Evolutionary conservation across 1,284 basidiomycete genomes (phyloP).

Genomic region (Takashimella koratensis): DNA sequence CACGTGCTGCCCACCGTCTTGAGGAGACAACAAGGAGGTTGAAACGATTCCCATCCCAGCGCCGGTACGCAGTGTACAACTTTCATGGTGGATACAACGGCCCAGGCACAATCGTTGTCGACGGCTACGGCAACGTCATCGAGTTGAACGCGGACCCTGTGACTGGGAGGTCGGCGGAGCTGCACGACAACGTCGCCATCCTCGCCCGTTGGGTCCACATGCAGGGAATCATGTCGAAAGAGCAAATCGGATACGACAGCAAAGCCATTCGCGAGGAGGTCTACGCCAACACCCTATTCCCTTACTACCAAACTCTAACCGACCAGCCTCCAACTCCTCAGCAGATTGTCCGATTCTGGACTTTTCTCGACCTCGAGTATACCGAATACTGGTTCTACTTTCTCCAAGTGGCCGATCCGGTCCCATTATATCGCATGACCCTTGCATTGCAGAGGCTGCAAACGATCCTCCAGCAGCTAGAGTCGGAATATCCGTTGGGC

Average conservation of each 20-base stretch:
- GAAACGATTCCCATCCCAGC: neutral
- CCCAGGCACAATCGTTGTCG: too few relatives aligned
- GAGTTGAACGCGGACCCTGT: neutral
- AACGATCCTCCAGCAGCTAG: too few relatives aligned
- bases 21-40: neutral
- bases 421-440: too few relatives aligned
- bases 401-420: too few relatives aligned
- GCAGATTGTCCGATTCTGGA: neutral
- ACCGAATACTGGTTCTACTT: too few relatives aligned
- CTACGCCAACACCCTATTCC: neutral
- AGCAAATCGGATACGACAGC: neutral
- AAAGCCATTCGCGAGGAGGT: neutral
- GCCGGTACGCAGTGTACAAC: neutral
- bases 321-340: neutral
- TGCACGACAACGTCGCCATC: constrained; percentile 2
- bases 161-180: neutral
- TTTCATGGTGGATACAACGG: neutral
- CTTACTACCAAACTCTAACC: neutral
- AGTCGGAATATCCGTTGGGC: too few relatives aligned
- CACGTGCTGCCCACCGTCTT: neutral
- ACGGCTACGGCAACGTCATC: neutral
- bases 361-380: too few relatives aligned
- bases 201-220: constrained; percentile 1
- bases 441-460: too few relatives aligned
- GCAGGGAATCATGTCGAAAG: neutral